A percentile compares a stretch with the other conserved stretches of the same genome.
Evolutionary conservation across 352 stramenopile genomes (phyloP).

Genomic region (Phytophthora capsici): DNA sequence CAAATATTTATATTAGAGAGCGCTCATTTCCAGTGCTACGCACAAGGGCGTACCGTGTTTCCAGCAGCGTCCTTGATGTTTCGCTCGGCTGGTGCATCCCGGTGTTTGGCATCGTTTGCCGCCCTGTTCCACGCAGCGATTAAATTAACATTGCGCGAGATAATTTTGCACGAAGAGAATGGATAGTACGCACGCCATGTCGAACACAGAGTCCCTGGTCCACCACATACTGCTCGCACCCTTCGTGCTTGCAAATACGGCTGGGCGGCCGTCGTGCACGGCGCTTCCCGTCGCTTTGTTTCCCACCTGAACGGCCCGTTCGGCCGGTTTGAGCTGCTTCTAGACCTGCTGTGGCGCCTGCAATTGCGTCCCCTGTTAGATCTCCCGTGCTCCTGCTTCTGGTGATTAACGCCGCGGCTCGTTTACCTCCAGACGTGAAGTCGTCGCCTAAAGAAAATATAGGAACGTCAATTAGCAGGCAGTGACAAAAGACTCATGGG

Average conservation of each 20-base stretch:
- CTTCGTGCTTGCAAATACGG: constrained; percentile 76
- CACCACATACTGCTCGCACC: constrained; percentile 81
- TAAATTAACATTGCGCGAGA: too few relatives aligned
- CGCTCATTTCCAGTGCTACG: background rate
- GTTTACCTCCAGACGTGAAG: constrained; percentile 28
- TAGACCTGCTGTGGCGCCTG: background rate
- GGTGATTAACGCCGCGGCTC: constrained; percentile 26
- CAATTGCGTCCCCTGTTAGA: constrained; percentile 22
- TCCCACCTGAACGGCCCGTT: constrained; percentile 13
- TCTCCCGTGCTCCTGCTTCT: constrained; percentile 43
- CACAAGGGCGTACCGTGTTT: constrained; percentile 49
- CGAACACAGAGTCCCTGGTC: constrained; percentile 80
- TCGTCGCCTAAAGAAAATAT: constrained; percentile 24
- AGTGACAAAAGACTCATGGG: constrained; percentile 12
- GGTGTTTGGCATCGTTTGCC: constrained; percentile 68
- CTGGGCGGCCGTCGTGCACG: constrained; percentile 60
- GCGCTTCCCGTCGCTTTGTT: constrained; percentile 57
- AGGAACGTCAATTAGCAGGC: constrained; percentile 1
- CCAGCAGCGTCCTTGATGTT: constrained; percentile 79
- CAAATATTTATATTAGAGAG: background rate
- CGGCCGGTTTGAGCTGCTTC: constrained; percentile 2
- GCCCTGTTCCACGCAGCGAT: constrained; percentile 36
- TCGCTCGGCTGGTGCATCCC: constrained; percentile 74
- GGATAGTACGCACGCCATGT: constrained; percentile 61
- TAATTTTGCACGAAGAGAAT: constrained; percentile 5